Evolutionary conservation across 805 yeast genomes (phyloP).

Genomic region (Barnettozyma wickerhamii): DNA sequence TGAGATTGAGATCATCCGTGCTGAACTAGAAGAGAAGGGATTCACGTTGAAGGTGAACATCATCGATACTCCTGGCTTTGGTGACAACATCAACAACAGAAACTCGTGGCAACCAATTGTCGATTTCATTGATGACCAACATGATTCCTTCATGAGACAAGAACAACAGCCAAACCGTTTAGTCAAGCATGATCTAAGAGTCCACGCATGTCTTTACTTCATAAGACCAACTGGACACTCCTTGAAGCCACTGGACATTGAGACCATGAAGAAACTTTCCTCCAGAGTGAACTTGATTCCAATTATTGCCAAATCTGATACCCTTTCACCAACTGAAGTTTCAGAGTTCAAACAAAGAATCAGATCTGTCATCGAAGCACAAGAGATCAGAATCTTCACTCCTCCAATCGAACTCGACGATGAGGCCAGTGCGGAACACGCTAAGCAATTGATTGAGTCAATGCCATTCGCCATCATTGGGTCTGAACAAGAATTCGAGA

Average conservation of each 20-base stretch:
- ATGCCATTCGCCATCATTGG: conserved; percentile 89
- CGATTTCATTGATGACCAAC: conserved; percentile 90
- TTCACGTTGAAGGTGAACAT: conserved; percentile 73
- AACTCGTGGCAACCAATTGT: conserved; percentile 84
- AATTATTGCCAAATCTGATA: conserved; percentile 43
- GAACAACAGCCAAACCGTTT: conserved; percentile 85
- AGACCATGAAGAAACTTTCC: conserved; percentile 78
- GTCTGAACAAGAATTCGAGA: conserved; percentile 65
- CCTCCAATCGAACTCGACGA: conserved; percentile 79
- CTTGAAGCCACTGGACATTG: conserved; percentile 81
- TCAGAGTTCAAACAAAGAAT: conserved; percentile 44
- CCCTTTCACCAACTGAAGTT: conserved; percentile 24
- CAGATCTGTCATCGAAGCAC: conserved; percentile 77
- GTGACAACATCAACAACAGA: conserved; percentile 82
- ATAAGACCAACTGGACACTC: conserved; percentile 90
- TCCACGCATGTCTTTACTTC: conserved; percentile 86
- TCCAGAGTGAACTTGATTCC: conserved; percentile 85
- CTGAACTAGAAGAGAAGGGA: conserved; percentile 80
- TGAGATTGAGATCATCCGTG: conserved; percentile 73
- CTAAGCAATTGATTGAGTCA: conserved; percentile 71
- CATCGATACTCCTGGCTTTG: conserved; percentile 92
- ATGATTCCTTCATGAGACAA: conserved; percentile 82
- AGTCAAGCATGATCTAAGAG: conserved; percentile 72
- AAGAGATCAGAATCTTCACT: conserved; percentile 77
- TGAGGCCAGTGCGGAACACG: conserved; percentile 72